Percentiles rank a stretch among this genome's conserved stretches.
Evolutionary conservation across 805 yeast genomes (phyloP).

Genomic region (Phaffomyces thermotolerans): DNA sequence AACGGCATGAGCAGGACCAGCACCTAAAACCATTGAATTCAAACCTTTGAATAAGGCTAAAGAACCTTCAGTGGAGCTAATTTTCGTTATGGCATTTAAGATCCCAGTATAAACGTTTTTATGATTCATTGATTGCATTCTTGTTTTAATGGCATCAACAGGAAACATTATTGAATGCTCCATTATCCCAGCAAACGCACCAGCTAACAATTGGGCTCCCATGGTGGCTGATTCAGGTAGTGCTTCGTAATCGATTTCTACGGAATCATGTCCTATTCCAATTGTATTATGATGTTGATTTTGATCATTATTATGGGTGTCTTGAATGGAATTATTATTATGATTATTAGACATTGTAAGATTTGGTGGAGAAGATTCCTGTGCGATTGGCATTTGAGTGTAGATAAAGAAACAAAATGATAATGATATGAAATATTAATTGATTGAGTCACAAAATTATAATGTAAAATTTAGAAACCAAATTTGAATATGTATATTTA

Average conservation of each 20-base stretch:
- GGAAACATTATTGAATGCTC: constrained; percentile 98
- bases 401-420: background rate
- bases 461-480: too few relatives aligned
- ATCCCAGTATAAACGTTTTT: constrained; percentile 34
- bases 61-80: constrained; percentile 85
- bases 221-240: constrained; percentile 83
- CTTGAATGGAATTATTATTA: background rate
- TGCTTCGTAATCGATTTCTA: constrained; percentile 82
- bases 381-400: background rate
- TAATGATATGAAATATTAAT: background rate
- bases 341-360: too few relatives aligned
- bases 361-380: background rate
- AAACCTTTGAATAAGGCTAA: constrained; percentile 90
- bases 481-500: background rate
- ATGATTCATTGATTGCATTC: constrained; percentile 57
- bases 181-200: constrained; percentile 99
- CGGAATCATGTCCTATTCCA: constrained; percentile 8
- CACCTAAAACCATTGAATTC: constrained; percentile 85
- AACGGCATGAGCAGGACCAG: constrained; percentile 99
- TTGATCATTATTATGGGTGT: too few relatives aligned
- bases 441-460: too few relatives aligned
- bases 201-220: constrained; percentile 77
- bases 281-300: background rate
- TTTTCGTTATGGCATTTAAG: constrained; percentile 60
- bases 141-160: constrained; percentile 89